These are phyloP conservation scores for Macrophomina tecta DNA, from an alignment of 2,329 filamentous ascomycete genomes.

Conservation along the genomic window DNA sequence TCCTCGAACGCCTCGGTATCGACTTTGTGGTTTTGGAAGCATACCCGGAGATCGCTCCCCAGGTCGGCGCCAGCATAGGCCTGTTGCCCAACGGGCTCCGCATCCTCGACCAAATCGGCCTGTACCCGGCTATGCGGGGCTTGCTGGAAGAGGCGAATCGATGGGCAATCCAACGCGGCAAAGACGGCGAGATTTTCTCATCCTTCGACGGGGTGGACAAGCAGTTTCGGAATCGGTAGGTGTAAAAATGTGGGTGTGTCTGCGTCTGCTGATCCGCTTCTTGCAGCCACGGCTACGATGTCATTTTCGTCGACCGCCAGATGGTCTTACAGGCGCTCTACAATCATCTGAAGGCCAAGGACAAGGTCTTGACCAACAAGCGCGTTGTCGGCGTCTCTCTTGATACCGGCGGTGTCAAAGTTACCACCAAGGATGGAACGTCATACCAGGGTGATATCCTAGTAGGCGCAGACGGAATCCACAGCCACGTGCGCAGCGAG, in stretches of 20 bases:
- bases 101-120: slow-evolving; percentile 28
- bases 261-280: neutral
- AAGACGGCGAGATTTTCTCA: neutral
- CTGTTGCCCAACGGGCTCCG: slow-evolving; percentile 30
- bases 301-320: slow-evolving; percentile 29
- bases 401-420: neutral
- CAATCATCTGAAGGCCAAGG: slow-evolving; percentile 25
- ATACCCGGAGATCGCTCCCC: slow-evolving; percentile 32
- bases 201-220: neutral
- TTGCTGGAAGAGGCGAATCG: neutral
- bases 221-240: neutral
- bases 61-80: slow-evolving; percentile 34
- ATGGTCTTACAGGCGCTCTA: slow-evolving; percentile 33
- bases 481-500: slow-evolving; percentile 15
- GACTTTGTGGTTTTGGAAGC: slow-evolving; percentile 32
- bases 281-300: slow-evolving; percentile 15
- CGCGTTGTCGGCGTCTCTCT: neutral
- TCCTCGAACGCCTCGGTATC: slow-evolving; percentile 16
- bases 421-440: neutral
- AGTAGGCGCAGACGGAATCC: slow-evolving; percentile 26
- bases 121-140: slow-evolving; percentile 12
- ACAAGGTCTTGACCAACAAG: slow-evolving; percentile 10
- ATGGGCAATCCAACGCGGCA: neutral
- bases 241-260: neutral
- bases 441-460: slow-evolving; percentile 18